These are phyloP conservation scores for Clonostachys byssicola DNA, from an alignment of 2,329 filamentous ascomycete genomes.

Conservation along the genomic window DNA sequence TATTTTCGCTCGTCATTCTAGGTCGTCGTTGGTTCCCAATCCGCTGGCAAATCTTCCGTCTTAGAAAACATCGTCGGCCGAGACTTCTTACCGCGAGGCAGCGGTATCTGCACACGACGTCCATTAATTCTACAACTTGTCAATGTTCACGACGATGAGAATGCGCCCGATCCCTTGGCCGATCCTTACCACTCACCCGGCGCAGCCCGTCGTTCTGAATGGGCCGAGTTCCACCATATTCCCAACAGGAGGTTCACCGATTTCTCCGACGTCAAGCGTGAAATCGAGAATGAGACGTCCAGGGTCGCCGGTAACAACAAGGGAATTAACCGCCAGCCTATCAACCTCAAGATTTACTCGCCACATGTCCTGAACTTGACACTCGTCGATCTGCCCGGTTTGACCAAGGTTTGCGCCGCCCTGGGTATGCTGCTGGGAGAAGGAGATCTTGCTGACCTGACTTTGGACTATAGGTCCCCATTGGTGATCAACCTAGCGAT, in stretches of 20 bases:
- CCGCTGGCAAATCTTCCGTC: slow-evolving; percentile 96
- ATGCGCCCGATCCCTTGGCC: slow-evolving; percentile 59
- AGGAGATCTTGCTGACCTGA: neutral
- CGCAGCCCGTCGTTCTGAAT: slow-evolving; percentile 63
- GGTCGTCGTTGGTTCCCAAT: slow-evolving; percentile 98
- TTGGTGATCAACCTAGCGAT: slow-evolving; percentile 94
- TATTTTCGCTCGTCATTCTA: slow-evolving; percentile 27
- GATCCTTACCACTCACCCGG: slow-evolving; percentile 75
- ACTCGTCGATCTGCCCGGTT: slow-evolving; percentile 87
- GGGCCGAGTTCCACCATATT: slow-evolving; percentile 96
- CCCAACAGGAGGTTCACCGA: slow-evolving; percentile 86
- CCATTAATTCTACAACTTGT: slow-evolving; percentile 97
- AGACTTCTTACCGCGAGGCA: slow-evolving; percentile 94
- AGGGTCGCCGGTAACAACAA: slow-evolving; percentile 93
- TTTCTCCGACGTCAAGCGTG: slow-evolving; percentile 88
- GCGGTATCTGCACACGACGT: slow-evolving; percentile 91
- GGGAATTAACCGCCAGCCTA: slow-evolving; percentile 94
- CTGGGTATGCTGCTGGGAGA: neutral
- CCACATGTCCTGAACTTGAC: slow-evolving; percentile 95
- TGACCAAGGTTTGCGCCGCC: slow-evolving; percentile 71
- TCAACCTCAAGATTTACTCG: slow-evolving; percentile 98
- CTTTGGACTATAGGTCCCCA: slow-evolving; percentile 63
- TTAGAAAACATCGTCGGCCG: slow-evolving; percentile 98
- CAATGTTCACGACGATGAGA: slow-evolving; percentile 80
- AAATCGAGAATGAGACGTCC: slow-evolving; percentile 95